Percentiles rank a stretch among this genome's conserved stretches.
Evolutionary conservation across 768 basidiomycete species (phyloP).

Genomic region (Boletellus emodensis): DNA sequence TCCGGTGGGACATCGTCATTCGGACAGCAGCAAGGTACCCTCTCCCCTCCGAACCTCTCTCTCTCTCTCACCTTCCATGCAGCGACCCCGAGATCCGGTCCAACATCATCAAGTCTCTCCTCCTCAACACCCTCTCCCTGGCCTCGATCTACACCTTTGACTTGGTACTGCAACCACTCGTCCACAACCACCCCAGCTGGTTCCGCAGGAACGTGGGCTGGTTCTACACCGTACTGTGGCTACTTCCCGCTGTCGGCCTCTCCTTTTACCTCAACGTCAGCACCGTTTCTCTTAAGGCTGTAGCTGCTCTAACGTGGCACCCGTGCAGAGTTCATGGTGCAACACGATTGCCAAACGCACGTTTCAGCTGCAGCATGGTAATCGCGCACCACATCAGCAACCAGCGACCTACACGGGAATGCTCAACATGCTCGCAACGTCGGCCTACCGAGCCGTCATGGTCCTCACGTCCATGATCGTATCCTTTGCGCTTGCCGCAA

Average conservation of each 20-base stretch:
- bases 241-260: slow-evolving; percentile 68
- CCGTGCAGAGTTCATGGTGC: slow-evolving; percentile 68
- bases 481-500: slow-evolving; percentile 56
- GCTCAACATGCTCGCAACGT: slow-evolving; percentile 71
- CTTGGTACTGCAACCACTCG: slow-evolving; percentile 62
- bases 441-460: slow-evolving; percentile 81
- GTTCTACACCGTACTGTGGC: slow-evolving; percentile 77
- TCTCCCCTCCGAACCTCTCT: slow-evolving; percentile 1
- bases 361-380: slow-evolving; percentile 68
- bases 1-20: slow-evolving; percentile 65
- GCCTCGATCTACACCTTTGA: slow-evolving; percentile 76
- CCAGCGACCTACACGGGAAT: slow-evolving; percentile 65
- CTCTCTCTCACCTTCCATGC: slow-evolving; percentile 12
- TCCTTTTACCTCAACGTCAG: slow-evolving; percentile 83
- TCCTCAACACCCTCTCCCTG: slow-evolving; percentile 69
- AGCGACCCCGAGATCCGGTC: slow-evolving; percentile 76
- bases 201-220: slow-evolving; percentile 68
- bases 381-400: slow-evolving; percentile 47
- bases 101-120: slow-evolving; percentile 69
- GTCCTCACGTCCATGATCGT: slow-evolving; percentile 70
- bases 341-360: slow-evolving; percentile 70
- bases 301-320: slow-evolving; percentile 11
- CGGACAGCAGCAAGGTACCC: slow-evolving; percentile 55
- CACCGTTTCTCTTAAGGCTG: slow-evolving; percentile 12
- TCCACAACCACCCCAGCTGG: slow-evolving; percentile 60